A percentile compares a stretch with the other conserved stretches of the same genome.
These are phyloP conservation scores for Fraxinus americana DNA, from an alignment of 257 asterid genomes.

Conservation along the genomic window DNA sequence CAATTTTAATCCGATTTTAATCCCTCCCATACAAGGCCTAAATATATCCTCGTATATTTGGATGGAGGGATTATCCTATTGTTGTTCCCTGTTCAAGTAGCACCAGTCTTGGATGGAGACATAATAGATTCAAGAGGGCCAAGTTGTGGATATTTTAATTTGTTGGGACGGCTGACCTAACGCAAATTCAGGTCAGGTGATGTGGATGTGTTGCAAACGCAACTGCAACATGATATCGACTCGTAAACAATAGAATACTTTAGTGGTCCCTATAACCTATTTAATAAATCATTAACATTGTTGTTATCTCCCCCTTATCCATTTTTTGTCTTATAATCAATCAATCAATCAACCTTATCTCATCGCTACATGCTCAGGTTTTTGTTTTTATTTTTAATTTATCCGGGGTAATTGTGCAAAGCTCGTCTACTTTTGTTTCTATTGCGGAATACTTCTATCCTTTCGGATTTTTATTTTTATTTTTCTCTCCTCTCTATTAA, in stretches of 20 bases:
- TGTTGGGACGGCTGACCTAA: not conserved
- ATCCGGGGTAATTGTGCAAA: too few species aligned
- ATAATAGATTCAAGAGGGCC: not conserved
- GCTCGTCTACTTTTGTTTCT: too few species aligned
- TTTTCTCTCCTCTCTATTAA: not conserved
- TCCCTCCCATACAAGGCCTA: too few species aligned
- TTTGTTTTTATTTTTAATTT: too few species aligned
- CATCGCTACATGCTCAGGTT: too few species aligned
- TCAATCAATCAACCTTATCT: not conserved
- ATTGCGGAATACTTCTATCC: not conserved
- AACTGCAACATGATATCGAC: not conserved
- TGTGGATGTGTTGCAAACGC: not conserved
- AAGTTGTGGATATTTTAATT: not conserved
- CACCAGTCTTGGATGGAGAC: not conserved
- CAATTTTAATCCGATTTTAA: too few species aligned
- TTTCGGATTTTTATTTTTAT: too few species aligned
- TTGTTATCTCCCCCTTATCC: not conserved
- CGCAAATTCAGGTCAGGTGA: not conserved
- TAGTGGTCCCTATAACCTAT: not conserved
- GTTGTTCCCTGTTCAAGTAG: too few species aligned
- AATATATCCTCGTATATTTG: not conserved
- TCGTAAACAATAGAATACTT: not conserved
- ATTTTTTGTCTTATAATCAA: not conserved
- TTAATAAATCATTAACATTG: not conserved
- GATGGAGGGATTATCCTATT: not conserved